phyloP scores from a whole-genome alignment of 2,329 filamentous ascomycete species.

The Cordyceps javanica region DNA sequence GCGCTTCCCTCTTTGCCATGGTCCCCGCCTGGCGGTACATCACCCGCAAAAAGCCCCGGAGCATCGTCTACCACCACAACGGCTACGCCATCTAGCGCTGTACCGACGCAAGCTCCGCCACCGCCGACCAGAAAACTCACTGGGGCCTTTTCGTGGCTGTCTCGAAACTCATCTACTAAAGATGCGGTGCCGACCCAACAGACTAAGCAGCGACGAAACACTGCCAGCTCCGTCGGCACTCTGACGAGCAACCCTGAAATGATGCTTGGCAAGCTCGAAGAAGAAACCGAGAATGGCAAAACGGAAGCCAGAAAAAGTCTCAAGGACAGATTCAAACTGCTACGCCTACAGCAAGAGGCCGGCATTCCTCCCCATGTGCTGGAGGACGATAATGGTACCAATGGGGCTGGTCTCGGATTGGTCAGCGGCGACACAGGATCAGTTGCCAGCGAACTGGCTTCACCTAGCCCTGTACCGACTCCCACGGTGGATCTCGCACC shows the following conservation, averaged over 20 bases:
- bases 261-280: constrained; percentile 69
- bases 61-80: constrained; percentile 31
- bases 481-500: constrained; percentile 70
- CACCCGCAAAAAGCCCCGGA: constrained; percentile 39
- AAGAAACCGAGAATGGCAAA: constrained; percentile 50
- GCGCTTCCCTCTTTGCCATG: constrained; percentile 68
- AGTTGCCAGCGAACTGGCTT: constrained; percentile 25
- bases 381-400: constrained; percentile 43
- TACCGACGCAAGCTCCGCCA: constrained; percentile 26
- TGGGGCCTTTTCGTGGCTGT: constrained; percentile 82
- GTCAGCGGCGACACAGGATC: constrained; percentile 21
- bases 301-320: constrained; percentile 56
- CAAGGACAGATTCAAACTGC: constrained; percentile 71
- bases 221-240: constrained; percentile 72
- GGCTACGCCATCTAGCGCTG: constrained; percentile 20
- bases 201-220: constrained; percentile 56
- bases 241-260: constrained; percentile 75
- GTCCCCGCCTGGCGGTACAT: constrained; percentile 50
- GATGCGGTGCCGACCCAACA: constrained; percentile 44
- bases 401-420: constrained; percentile 18
- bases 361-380: constrained; percentile 45
- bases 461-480: constrained; percentile 43
- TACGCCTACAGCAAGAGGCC: constrained; percentile 69
- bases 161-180: constrained; percentile 58
- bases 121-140: constrained; percentile 65